Evolutionary conservation across 2,329 filamentous ascomycete genomes (phyloP), one percentile per base, ranked within the genome.

Genomic region (Fusarium sp.): DNA sequence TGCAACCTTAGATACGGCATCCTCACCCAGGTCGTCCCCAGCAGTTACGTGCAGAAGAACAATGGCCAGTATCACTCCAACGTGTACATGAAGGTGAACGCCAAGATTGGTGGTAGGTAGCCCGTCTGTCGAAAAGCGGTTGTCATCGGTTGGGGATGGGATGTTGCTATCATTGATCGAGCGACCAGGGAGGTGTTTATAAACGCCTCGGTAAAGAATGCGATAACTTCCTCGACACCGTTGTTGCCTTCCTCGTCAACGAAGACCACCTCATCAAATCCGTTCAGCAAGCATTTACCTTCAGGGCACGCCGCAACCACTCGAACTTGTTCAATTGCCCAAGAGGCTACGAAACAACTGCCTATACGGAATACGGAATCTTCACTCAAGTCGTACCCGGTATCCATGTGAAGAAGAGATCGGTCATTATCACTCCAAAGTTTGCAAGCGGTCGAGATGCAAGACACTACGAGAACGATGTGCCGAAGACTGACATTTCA

Each of bases 41-140:
- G 85, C 4, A 81, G 82, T 0, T 91, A 97, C 62, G 92, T 95
- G 1, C 74, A 82, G 40, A 91, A 91, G 77, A 88, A 87, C 20
- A 88, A 92, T 22, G 86, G 86, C 0, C 96, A 98, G 75, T 98
- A 98, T 80, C 91, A 93, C 75, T 96, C 93, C 1, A 99, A 99
- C 67, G 94, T 98, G 0, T 88, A 90, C 16, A 37, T 98, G 93
- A 99, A 99, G 83, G 89, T 99, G 70, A 98, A 99, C 74, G 92
- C 93, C 6, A 99, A 99, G 83, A 2, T 8, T 25, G 24, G 6
- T 10, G 25, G 25, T 27, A 24, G 22, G 22, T 24, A 24, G 22
- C 22, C 22, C 22, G n/a, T n/a, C n/a, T n/a, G n/a, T n/a, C n/a
- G n/a, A 24, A 24, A 24, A 24, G 22, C 22, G 22, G 22, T 24